phyloP scores from a whole-genome alignment of 2,329 filamentous ascomycete genomes.

The Aschersonia sp. region DNA sequence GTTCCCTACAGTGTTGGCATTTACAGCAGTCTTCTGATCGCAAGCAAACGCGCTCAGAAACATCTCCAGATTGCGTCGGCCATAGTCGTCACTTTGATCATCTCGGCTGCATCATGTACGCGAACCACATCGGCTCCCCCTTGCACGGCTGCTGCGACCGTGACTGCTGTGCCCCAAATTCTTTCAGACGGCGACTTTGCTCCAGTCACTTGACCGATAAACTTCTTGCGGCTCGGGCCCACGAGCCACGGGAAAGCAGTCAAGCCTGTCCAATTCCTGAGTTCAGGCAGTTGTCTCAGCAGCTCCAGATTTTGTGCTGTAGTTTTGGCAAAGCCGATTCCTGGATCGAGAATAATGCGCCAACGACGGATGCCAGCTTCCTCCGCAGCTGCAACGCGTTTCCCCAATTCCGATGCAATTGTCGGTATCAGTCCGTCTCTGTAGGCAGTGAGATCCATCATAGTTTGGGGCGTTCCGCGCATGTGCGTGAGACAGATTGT shows the following conservation, averaged over 20 bases:
- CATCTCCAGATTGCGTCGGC: conserved; percentile 78
- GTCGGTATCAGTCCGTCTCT: conserved; percentile 50
- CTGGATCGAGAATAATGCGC: conserved; percentile 90
- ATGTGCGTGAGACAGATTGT: conserved; percentile 86
- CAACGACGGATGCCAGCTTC: conserved; percentile 73
- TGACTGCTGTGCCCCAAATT: conserved; percentile 75
- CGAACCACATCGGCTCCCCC: conserved; percentile 84
- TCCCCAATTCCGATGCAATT: conserved; percentile 52
- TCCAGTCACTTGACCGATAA: conserved; percentile 71
- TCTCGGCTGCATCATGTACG: conserved; percentile 81
- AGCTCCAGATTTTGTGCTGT: conserved; percentile 69
- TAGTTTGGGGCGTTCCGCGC: conserved; percentile 74
- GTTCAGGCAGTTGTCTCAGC: conserved; percentile 48
- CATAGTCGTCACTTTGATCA: conserved; percentile 73
- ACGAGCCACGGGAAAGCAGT: conserved; percentile 73
- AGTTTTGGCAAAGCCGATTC: conserved; percentile 86
- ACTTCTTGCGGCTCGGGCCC: conserved; percentile 77
- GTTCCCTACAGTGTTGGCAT: background rate
- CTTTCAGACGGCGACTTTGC: conserved; percentile 56
- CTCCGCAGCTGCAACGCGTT: conserved; percentile 59
- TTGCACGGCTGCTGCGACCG: conserved; percentile 70
- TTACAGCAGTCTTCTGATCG: background rate
- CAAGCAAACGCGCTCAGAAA: conserved; percentile 1
- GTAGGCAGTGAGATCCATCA: conserved; percentile 57
- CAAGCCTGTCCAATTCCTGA: conserved; percentile 51